Evolutionary conservation across 768 basidiomycete genomes (phyloP).

Genomic region (Amanita phalloides): DNA sequence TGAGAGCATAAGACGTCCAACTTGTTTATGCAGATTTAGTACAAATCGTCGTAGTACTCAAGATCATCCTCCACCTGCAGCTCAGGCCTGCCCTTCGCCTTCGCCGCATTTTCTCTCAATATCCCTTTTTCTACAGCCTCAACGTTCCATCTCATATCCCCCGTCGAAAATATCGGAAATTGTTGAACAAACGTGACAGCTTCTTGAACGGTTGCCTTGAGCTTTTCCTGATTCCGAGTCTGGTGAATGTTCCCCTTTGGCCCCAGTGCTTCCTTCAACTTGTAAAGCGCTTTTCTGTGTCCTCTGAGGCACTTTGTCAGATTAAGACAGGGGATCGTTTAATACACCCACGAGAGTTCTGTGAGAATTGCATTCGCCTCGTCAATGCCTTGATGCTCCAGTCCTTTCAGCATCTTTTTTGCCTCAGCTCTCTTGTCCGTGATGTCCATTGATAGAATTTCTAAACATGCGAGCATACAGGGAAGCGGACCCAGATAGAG

Average conservation of each 20-base stretch:
- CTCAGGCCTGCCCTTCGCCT: constrained; percentile 10
- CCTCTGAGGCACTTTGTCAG: background rate
- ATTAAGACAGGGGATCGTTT: constrained; percentile 9
- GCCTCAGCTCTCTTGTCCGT: constrained; percentile 18
- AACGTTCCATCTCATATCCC: constrained; percentile 16
- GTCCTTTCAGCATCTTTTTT: constrained; percentile 19
- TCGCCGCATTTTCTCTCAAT: constrained; percentile 10
- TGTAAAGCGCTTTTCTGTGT: background rate
- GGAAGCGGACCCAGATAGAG: constrained; percentile 30
- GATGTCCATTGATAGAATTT: constrained; percentile 17
- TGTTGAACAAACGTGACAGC: constrained; percentile 17
- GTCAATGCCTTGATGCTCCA: constrained; percentile 24
- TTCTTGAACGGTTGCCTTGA: constrained; percentile 17
- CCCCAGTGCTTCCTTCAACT: background rate
- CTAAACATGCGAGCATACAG: constrained; percentile 29
- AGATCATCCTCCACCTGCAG: constrained; percentile 12
- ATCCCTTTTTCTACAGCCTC: constrained; percentile 23
- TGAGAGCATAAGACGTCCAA: constrained; percentile 1
- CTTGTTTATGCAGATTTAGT: background rate
- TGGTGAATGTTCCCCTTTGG: background rate
- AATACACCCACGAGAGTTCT: constrained; percentile 20
- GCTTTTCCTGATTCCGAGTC: background rate
- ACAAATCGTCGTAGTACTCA: background rate
- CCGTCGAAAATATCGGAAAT: constrained; percentile 11
- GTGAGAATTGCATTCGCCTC: constrained; percentile 18